Conservation (phyloP, 441 rosid genomes). For the Isatis lusitanica region DNA sequence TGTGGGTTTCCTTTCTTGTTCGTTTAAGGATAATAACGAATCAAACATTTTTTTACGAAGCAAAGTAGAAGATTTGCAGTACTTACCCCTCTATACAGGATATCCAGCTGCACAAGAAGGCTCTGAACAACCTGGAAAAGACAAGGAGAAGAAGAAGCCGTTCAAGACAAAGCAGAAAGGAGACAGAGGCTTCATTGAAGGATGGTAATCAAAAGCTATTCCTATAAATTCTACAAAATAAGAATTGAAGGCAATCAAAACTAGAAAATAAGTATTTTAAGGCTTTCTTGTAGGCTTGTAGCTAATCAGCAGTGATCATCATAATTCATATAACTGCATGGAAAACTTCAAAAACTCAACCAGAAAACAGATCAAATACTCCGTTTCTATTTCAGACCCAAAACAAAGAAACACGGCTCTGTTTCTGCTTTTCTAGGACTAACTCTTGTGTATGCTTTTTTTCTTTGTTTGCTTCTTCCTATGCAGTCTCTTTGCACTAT, state of each 20-base stretch:
- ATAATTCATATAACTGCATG: neutral
- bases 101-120: slow-evolving; percentile 33
- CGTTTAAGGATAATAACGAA: neutral
- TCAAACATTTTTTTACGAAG: neutral
- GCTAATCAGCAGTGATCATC: neutral
- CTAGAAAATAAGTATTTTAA: neutral
- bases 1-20: neutral
- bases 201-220: slow-evolving; percentile 32
- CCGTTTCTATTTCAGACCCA: neutral
- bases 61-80: slow-evolving; percentile 6
- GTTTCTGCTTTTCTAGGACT: neutral
- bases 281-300: neutral
- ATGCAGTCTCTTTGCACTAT: slow-evolving; percentile 38
- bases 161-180: slow-evolving; percentile 35
- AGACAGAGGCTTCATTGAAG: slow-evolving; percentile 43
- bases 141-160: slow-evolving; percentile 25
- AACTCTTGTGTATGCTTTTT: neutral
- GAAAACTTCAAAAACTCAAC: neutral
- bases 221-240: no score
- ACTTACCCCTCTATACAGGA: slow-evolving; percentile 22
- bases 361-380: neutral
- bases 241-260: neutral
- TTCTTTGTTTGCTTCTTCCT: neutral
- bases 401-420: neutral
- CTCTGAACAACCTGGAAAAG: slow-evolving; percentile 16